Evolutionary conservation across 2,329 filamentous ascomycete genomes (phyloP).

Genomic region (Penicillium sclerotiorum): DNA sequence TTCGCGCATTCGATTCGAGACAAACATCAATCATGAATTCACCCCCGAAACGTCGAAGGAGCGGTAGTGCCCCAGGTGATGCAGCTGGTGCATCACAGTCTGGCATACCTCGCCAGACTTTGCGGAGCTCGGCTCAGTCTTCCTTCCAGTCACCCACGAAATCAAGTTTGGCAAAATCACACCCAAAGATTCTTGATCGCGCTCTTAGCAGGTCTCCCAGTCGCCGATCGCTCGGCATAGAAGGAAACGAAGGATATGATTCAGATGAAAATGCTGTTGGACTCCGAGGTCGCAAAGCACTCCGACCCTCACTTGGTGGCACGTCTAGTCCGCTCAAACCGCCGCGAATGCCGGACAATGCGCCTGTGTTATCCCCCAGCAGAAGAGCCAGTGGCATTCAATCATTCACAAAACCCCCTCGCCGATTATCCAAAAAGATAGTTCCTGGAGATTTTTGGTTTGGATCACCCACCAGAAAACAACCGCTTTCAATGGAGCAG

Average conservation of each 20-base stretch:
- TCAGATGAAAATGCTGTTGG: constrained; percentile 27
- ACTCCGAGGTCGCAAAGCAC: constrained; percentile 40
- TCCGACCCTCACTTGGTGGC: constrained; percentile 37
- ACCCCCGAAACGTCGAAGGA: constrained; percentile 66
- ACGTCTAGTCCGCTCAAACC: constrained; percentile 30
- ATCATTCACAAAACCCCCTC: constrained; percentile 40
- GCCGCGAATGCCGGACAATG: constrained; percentile 13
- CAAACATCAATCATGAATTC: constrained; percentile 43
- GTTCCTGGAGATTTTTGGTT: constrained; percentile 33
- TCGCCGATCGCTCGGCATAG: constrained; percentile 27
- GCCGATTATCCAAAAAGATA: constrained; percentile 39
- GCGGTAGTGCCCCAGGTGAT: constrained; percentile 51
- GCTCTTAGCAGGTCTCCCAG: constrained; percentile 44
- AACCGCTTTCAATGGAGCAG: constrained; percentile 8
- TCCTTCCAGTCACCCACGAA: constrained; percentile 70
- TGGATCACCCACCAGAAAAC: constrained; percentile 28
- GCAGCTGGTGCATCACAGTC: constrained; percentile 46
- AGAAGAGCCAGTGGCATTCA: constrained; percentile 34
- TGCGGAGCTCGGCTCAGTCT: constrained; percentile 45
- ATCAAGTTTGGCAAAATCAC: constrained; percentile 63
- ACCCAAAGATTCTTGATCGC: constrained; percentile 60
- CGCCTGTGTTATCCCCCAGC: constrained; percentile 27
- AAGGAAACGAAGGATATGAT: constrained; percentile 16
- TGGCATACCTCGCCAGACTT: constrained; percentile 17
- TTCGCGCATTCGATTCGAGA: constrained; percentile 7